Conservation (phyloP, 2,329 filamentous ascomycete genomes). For the Shiraia bambusicola region DNA sequence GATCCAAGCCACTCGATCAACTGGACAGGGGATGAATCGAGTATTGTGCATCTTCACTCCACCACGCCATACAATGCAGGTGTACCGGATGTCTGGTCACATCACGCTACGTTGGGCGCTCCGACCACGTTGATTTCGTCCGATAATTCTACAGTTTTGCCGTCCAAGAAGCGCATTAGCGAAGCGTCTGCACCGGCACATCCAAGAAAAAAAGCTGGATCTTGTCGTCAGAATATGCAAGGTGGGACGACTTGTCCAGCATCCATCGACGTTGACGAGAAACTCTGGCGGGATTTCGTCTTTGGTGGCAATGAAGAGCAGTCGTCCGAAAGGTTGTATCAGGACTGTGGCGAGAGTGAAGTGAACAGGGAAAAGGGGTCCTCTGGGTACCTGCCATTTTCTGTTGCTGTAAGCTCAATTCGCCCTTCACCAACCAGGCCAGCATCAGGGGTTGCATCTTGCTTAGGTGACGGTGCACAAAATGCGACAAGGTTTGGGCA, state of each 20-base stretch:
- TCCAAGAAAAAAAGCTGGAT: background rate
- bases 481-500: slow-evolving; percentile 18
- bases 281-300: slow-evolving; percentile 38
- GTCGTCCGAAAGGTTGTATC: slow-evolving; percentile 7
- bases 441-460: slow-evolving; percentile 13
- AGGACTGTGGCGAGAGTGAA: slow-evolving; percentile 5
- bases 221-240: background rate
- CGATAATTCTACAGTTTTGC: slow-evolving; percentile 28
- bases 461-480: slow-evolving; percentile 28
- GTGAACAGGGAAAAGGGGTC: slow-evolving; percentile 10
- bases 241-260: slow-evolving; percentile 1
- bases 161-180: slow-evolving; percentile 18
- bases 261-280: slow-evolving; percentile 20
- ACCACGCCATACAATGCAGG: slow-evolving; percentile 8
- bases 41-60: slow-evolving; percentile 18
- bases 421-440: slow-evolving; percentile 23
- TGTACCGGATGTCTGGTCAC: slow-evolving; percentile 24
- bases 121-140: slow-evolving; percentile 18
- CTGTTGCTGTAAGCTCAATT: slow-evolving; percentile 20
- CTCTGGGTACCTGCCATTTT: slow-evolving; percentile 17
- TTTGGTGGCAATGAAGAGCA: slow-evolving; percentile 23
- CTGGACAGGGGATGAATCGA: slow-evolving; percentile 12
- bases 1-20: slow-evolving; percentile 23
- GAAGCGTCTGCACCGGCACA: slow-evolving; percentile 1
- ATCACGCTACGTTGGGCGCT: slow-evolving; percentile 27